phyloP scores from a whole-genome alignment of 1,284 basidiomycete genomes.

The Cutaneotrichosporon sp. region DNA sequence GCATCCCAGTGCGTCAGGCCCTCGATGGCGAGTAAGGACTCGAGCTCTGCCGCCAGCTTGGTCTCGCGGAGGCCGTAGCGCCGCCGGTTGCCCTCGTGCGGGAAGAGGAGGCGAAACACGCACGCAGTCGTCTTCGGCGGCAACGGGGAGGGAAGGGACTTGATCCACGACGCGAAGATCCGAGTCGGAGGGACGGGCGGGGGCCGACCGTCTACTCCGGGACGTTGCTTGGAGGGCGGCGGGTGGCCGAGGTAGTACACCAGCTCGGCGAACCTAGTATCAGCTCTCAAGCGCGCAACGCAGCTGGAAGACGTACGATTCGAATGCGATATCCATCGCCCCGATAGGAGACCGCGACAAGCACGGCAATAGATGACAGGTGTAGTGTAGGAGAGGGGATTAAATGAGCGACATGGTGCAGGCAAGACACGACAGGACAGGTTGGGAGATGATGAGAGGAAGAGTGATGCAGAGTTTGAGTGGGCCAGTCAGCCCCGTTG shows the following conservation, averaged over 20 bases:
- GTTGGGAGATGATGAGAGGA: too few relatives aligned
- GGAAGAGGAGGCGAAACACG: constrained; percentile 75
- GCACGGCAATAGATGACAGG: not conserved
- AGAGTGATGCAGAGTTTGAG: too few relatives aligned
- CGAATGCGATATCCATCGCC: constrained; percentile 38
- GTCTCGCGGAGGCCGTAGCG: constrained; percentile 74
- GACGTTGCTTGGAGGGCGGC: constrained; percentile 19
- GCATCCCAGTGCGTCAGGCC: constrained; percentile 60
- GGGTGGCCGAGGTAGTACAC: constrained; percentile 43
- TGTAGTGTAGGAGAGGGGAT: constrained; percentile 1
- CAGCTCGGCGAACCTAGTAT: constrained; percentile 40
- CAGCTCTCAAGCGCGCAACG: not conserved
- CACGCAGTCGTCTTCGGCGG: constrained; percentile 39
- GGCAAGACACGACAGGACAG: too few relatives aligned
- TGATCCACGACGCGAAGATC: constrained; percentile 47
- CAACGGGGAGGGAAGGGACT: constrained; percentile 36
- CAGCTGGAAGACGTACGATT: constrained; percentile 25
- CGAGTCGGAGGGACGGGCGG: constrained; percentile 19
- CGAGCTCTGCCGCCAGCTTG: constrained; percentile 62
- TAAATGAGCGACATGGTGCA: not conserved
- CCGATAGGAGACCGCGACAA: too few relatives aligned
- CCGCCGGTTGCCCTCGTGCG: constrained; percentile 69
- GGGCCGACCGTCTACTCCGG: not conserved
- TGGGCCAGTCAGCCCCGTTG: too few relatives aligned
- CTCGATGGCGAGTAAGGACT: constrained; percentile 57